Conservation (phyloP, 331 rosid species). For the Stylosanthes scabra region DNA sequence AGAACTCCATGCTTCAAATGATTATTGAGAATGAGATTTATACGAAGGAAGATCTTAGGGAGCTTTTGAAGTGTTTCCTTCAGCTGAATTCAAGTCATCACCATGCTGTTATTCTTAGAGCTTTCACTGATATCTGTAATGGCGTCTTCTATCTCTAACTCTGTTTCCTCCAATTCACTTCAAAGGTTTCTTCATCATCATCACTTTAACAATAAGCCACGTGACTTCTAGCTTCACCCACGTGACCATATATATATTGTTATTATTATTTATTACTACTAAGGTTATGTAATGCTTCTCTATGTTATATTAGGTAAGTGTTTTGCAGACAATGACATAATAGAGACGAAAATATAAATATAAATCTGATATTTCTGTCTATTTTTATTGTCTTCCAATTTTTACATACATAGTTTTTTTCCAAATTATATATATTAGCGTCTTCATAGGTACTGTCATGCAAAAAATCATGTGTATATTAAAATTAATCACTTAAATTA, state of each 20-base stretch:
- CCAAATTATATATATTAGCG: too few relatives aligned
- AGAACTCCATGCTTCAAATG: slow-evolving; percentile 95
- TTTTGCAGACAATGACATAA: too few relatives aligned
- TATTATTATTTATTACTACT: too few relatives aligned
- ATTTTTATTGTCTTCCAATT: too few relatives aligned
- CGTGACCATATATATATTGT: not conserved
- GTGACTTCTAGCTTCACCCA: slow-evolving; percentile 49
- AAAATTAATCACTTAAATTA: too few relatives aligned
- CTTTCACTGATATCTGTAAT: slow-evolving; percentile 95
- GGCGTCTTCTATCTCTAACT: slow-evolving; percentile 54
- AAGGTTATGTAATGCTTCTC: too few relatives aligned
- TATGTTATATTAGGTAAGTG: too few relatives aligned
- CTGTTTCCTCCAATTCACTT: slow-evolving; percentile 44
- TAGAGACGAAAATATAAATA: too few relatives aligned
- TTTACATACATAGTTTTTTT: too few relatives aligned
- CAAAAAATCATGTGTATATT: too few relatives aligned
- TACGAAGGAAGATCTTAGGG: slow-evolving; percentile 73
- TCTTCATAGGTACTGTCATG: too few relatives aligned
- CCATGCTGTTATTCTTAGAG: slow-evolving; percentile 84
- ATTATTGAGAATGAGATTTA: slow-evolving; percentile 90
- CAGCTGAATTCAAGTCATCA: slow-evolving; percentile 77
- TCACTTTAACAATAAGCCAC: slow-evolving; percentile 52
- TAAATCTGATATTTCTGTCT: too few relatives aligned
- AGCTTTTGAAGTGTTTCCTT: slow-evolving; percentile 86
- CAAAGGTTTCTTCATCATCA: slow-evolving; percentile 12